Percentiles rank a stretch among this genome's conserved stretches.
Evolutionary conservation across 495 filamentous ascomycete genomes (phyloP).

Genomic region (Annulohypoxylon moriforme): DNA sequence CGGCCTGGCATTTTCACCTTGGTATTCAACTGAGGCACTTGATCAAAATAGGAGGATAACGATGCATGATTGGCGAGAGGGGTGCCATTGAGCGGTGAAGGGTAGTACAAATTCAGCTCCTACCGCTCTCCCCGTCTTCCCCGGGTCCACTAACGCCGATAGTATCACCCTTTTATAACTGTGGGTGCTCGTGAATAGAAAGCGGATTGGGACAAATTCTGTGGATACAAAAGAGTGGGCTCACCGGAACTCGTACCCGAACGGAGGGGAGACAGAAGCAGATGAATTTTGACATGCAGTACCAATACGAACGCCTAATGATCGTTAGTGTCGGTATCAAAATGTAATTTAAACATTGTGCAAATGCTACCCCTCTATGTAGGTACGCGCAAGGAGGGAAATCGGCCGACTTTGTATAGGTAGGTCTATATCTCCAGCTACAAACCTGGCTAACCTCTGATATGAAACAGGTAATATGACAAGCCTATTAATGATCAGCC

Average conservation of each 20-base stretch:
- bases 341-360: constrained; percentile 16
- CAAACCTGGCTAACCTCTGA: constrained; percentile 18
- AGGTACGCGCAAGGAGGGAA: constrained; percentile 32
- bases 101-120: constrained; percentile 19
- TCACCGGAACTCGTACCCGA: constrained; percentile 35
- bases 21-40: constrained; percentile 24
- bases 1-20: constrained; percentile 38
- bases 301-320: constrained; percentile 31
- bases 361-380: constrained; percentile 35
- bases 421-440: constrained; percentile 10
- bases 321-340: constrained; percentile 26
- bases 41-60: constrained; percentile 12
- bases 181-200: constrained; percentile 13
- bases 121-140: constrained; percentile 38
- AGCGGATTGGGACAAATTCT: constrained; percentile 13
- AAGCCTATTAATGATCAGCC: constrained; percentile 26
- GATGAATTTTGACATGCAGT: constrained; percentile 16
- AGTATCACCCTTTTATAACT: constrained; percentile 14
- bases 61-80: constrained; percentile 31
- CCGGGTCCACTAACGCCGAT: constrained; percentile 42
- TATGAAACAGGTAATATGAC: constrained; percentile 14
- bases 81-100: constrained; percentile 41
- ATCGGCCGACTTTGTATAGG: constrained; percentile 14
- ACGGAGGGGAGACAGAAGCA: constrained; percentile 15
- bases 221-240: constrained; percentile 28